A percentile compares a stretch with the other conserved stretches of the same genome.
phyloP scores from a whole-genome alignment of 805 yeast genomes.

The Blastobotrys mokoenaii region DNA sequence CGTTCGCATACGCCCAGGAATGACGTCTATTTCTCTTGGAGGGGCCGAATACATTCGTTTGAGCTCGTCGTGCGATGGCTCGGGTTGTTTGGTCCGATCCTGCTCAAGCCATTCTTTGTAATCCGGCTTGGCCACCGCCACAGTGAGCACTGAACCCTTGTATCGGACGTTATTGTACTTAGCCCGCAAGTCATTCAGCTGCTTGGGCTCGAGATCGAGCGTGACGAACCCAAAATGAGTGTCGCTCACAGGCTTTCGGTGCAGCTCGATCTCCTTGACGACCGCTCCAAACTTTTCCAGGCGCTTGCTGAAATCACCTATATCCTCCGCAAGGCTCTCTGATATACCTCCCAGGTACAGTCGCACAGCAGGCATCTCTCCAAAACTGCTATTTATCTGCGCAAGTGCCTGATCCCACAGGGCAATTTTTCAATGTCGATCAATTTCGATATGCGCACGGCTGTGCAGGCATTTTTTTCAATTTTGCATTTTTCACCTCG shows the following conservation, averaged over 20 bases:
- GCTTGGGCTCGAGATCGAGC: constrained; percentile 40
- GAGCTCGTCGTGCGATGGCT: constrained; percentile 23
- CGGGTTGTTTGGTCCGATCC: constrained; percentile 36
- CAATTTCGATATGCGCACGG: too few species aligned
- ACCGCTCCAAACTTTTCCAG: constrained; percentile 56
- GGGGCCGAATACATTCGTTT: constrained; percentile 28
- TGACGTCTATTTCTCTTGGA: constrained; percentile 28
- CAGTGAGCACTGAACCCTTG: constrained; percentile 60
- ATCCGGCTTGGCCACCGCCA: constrained; percentile 55
- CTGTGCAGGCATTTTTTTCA: constrained; percentile 1
- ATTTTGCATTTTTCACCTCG: background rate
- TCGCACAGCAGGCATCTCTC: constrained; percentile 19
- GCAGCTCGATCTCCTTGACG: constrained; percentile 39
- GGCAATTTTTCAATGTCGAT: background rate
- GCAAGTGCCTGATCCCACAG: too few species aligned
- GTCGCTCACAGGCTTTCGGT: constrained; percentile 46
- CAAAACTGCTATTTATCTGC: background rate
- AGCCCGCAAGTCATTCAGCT: constrained; percentile 41
- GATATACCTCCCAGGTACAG: constrained; percentile 68
- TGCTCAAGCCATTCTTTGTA: constrained; percentile 39
- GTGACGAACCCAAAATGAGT: constrained; percentile 60
- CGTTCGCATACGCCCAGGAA: constrained; percentile 54
- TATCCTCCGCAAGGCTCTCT: constrained; percentile 37
- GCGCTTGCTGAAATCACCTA: constrained; percentile 43
- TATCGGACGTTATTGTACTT: constrained; percentile 64